Base-by-base conservation (phyloP, 2,329 filamentous ascomycete genomes). In the Mariannaea sp. region DNA sequence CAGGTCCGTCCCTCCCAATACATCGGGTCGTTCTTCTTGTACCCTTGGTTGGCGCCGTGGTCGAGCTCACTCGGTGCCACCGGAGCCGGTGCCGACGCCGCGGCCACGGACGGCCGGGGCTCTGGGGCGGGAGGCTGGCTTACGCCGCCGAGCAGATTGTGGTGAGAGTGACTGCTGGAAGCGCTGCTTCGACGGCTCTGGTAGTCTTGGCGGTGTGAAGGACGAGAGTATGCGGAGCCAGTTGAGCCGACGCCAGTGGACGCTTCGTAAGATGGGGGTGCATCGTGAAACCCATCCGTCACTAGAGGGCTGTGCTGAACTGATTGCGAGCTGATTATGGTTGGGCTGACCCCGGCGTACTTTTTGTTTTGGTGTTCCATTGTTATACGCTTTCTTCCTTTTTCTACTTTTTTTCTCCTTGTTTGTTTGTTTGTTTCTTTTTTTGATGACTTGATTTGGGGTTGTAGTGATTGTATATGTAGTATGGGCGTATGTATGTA, bases 191-290 rank as follows among this genome's bases (percentile, higher is more conserved):
- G 20, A 4, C 29, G 30, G 38, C 40, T 49, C 16, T 24, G 44
- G 39, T n/a, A 12, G 29, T 13, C 33, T 20, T 14, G 46, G 20
- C 5, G 20, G n/a, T 33, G 16, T n/a, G 40, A 8, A n/a, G 45
- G 33, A 19, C 32, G 14, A 33, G 35, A 19, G 10, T 32, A 13
- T 19, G 13, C 29, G 20, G 14, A 14, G 14, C 5, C 9, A 9
- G 8, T 16, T 20, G 50, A 30, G 32, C 16, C 27, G 33, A 14
- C 38, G 17, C 29, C 27, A 13, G 51, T 45, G 33, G 51, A 54
- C 7, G 45, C 51, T 32, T 54, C 51, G 35, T 54, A 54, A 13
- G 51, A 45, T 20, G 51, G 51, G 22, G 51, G 51, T 20, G 24
- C 32, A 39, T 54, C 51, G 9, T 53, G 38, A 33, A 49, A 44